phyloP scores from a whole-genome alignment of 352 stramenopile species.

The Peronospora tabacina region DNA sequence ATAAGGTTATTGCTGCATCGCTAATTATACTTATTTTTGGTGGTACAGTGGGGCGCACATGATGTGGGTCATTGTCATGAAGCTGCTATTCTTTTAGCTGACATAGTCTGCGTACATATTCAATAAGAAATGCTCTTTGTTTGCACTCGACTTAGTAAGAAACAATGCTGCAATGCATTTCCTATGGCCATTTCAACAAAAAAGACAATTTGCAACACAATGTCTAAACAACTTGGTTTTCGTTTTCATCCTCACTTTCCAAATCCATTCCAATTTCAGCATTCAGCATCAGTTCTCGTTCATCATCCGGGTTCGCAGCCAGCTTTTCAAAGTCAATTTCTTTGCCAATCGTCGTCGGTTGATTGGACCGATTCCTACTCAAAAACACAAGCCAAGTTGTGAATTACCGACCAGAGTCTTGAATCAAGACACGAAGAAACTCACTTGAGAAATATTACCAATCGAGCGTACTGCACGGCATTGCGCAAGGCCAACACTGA shows the following conservation, averaged over 20 bases:
- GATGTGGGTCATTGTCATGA: slow-evolving; percentile 78
- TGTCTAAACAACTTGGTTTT: slow-evolving; percentile 29
- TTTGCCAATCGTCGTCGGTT: slow-evolving; percentile 36
- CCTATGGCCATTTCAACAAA: not conserved
- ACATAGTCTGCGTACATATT: slow-evolving; percentile 14
- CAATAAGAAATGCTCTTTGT: slow-evolving; percentile 15
- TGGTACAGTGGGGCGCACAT: slow-evolving; percentile 59
- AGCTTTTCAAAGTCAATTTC: slow-evolving; percentile 61
- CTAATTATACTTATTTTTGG: slow-evolving; percentile 6
- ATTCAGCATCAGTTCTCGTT: slow-evolving; percentile 46
- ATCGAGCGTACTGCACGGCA: slow-evolving; percentile 67
- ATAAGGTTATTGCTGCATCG: not conserved
- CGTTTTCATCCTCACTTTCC: slow-evolving; percentile 30
- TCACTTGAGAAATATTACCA: slow-evolving; percentile 82
- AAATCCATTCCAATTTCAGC: slow-evolving; percentile 36
- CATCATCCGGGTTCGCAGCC: slow-evolving; percentile 29
- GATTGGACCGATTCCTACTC: slow-evolving; percentile 49
- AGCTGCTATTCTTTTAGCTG: slow-evolving; percentile 80
- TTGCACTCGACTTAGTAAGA: slow-evolving; percentile 4
- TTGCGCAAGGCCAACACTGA: slow-evolving; percentile 71
- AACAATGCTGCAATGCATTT: not conserved
- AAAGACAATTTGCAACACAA: not conserved
- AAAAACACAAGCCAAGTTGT: slow-evolving; percentile 1
- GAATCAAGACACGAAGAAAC: slow-evolving; percentile 1
- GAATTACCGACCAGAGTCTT: not conserved